phyloP scores from a whole-genome alignment of 441 rosid genomes.

The Oxalis stricta region DNA sequence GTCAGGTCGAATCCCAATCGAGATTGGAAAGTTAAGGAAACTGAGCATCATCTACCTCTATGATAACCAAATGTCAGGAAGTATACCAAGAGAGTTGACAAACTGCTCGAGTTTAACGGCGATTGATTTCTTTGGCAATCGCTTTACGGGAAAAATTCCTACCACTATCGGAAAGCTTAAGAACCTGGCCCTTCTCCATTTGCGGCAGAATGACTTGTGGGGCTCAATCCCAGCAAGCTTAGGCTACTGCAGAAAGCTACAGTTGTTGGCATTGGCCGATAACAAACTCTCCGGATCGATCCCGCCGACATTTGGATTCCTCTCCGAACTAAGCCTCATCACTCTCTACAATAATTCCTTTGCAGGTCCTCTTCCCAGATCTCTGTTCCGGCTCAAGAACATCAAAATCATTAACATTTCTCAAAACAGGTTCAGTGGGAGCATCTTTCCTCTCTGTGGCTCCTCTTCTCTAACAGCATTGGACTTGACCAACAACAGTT shows the following conservation, averaged over 20 bases:
- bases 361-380: constrained; percentile 55
- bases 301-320: constrained; percentile 69
- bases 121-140: constrained; percentile 68
- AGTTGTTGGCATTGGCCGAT: constrained; percentile 58
- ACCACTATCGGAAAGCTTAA: constrained; percentile 54
- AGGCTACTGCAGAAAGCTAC: constrained; percentile 62
- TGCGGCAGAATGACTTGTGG: constrained; percentile 72
- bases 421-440: constrained; percentile 55
- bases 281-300: constrained; percentile 59
- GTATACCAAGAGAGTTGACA: constrained; percentile 58
- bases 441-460: constrained; percentile 52
- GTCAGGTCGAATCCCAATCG: constrained; percentile 47
- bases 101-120: constrained; percentile 54
- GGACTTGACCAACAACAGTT: constrained; percentile 72
- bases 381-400: constrained; percentile 48
- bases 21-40: constrained; percentile 50
- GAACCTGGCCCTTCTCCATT: constrained; percentile 52
- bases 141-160: constrained; percentile 60
- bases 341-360: constrained; percentile 81
- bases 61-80: constrained; percentile 67
- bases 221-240: constrained; percentile 72
- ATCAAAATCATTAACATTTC: constrained; percentile 71
- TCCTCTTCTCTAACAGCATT: constrained; percentile 44
- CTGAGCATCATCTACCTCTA: constrained; percentile 46
- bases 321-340: constrained; percentile 34